Base-by-base conservation (phyloP, 257 asterid genomes). In the Fraxinus pennsylvanica region DNA sequence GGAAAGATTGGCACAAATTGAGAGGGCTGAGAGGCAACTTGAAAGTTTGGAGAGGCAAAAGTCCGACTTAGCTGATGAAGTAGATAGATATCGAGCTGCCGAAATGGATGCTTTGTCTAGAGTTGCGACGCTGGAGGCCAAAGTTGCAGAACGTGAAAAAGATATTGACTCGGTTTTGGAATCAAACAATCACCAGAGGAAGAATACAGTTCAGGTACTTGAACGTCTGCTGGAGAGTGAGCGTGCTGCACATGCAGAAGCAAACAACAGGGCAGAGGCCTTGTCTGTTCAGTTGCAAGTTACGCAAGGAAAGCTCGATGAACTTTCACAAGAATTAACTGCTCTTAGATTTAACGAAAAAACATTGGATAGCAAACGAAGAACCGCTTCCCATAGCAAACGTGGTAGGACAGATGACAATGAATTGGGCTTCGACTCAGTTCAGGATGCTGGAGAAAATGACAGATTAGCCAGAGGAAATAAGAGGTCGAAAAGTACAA, bases 171-270 rank as follows among this genome's bases (percentile, higher is more conserved):
- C 97, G 1, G 87, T 88, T 54, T 80, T 96, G 71, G 84, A 90
- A 77, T 87, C 97, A 0, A 89, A 89, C 86, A 92, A 87, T 76
- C 95, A 87, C 81, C 92, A 90, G 85, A 86, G 97, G 83, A 88
- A 88, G 80, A 84, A 77, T 65, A 91, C 97, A 1, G 95, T 91
- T 73, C 88, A 92, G 59, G 96, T 92, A 47, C 92, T 96, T 14
- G 96, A 93, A 91, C 74, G 79, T 61, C 75, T 96, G 69, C 74
- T 96, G 88, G 96, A 86, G 80, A 86, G 86, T 8, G 99, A 93
- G 72, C 97, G 99, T 52, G 84, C 83, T 29, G 98, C 98, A 14
- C 96, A 90, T 61, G 87, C 94, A 14, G 97, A 93, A 80, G 98
- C 99, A 30, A 92, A 76, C 84, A 92, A 84, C 78, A 81, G 98